phyloP scores from a whole-genome alignment of 768 basidiomycete genomes.

The Suillus subalutaceus region DNA sequence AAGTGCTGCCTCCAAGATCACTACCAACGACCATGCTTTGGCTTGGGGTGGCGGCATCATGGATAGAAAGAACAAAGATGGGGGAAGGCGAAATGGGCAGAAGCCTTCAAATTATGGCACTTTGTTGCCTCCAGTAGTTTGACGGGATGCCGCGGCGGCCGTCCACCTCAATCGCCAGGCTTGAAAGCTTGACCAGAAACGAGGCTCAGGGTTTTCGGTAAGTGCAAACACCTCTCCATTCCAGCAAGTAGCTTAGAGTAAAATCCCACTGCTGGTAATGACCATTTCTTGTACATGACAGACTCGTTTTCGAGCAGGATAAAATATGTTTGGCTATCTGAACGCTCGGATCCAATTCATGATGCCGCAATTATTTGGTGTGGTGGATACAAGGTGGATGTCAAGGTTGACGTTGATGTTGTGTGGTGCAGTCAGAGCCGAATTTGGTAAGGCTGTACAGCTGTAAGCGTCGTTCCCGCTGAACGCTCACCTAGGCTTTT shows the following conservation, averaged over 20 bases:
- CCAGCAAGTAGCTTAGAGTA: neutral
- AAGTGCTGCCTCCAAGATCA: conserved; percentile 21
- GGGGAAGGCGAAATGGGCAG: neutral
- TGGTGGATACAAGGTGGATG: no score
- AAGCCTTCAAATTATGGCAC: neutral
- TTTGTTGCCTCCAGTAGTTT: conserved; percentile 15
- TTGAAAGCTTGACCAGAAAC: neutral
- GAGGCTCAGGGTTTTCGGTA: neutral
- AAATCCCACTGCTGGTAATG: neutral
- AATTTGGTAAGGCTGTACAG: no score
- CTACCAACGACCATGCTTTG: conserved; percentile 18
- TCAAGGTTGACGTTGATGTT: no score
- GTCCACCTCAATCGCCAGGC: no score
- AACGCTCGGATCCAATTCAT: neutral
- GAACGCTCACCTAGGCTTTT: no score
- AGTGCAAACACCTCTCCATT: neutral
- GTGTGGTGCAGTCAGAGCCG: no score
- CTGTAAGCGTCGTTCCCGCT: no score
- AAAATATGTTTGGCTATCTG: neutral
- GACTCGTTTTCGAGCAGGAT: neutral
- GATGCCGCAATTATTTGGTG: no score
- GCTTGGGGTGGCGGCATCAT: conserved; percentile 10
- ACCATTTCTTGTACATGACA: neutral
- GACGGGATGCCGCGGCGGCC: no score
- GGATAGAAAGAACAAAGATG: conserved; percentile 12